These are phyloP conservation scores for Pisolithus marmoratus DNA, from an alignment of 768 basidiomycete genomes.

Conservation along the genomic window DNA sequence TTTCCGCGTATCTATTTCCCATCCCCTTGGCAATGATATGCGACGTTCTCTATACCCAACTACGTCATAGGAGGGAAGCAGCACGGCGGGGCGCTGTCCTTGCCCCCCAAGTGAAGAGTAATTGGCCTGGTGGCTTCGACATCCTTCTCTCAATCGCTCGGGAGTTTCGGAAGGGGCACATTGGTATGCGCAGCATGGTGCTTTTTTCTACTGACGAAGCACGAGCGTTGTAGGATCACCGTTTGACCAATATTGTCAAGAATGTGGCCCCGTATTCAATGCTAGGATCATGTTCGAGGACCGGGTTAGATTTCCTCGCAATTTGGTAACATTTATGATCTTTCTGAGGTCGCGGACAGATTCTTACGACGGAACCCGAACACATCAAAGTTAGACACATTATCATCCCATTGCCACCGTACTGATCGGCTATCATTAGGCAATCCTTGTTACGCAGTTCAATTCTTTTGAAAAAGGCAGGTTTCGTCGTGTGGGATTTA, in stretches of 20 bases:
- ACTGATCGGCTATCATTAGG: slow-evolving; percentile 19
- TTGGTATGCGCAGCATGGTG: slow-evolving; percentile 16
- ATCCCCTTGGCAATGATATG: slow-evolving; percentile 17
- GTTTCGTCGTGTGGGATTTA: slow-evolving; percentile 3
- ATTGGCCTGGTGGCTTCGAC: slow-evolving; percentile 34
- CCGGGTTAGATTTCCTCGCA: slow-evolving; percentile 21
- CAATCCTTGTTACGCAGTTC: slow-evolving; percentile 42
- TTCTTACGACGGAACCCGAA: slow-evolving; percentile 45
- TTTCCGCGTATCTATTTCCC: slow-evolving; percentile 14
- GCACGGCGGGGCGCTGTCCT: slow-evolving; percentile 8
- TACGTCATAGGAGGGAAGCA: slow-evolving; percentile 30
- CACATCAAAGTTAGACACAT: slow-evolving; percentile 35
- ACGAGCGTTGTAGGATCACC: slow-evolving; percentile 10
- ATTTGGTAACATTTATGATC: background rate
- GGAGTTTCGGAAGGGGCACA: slow-evolving; percentile 22
- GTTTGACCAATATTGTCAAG: slow-evolving; percentile 16
- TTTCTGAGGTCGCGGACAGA: slow-evolving; percentile 18
- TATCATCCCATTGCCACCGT: background rate
- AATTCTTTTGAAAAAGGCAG: slow-evolving; percentile 36
- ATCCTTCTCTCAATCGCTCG: slow-evolving; percentile 17
- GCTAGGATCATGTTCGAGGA: slow-evolving; percentile 33
- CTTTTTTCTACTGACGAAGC: background rate
- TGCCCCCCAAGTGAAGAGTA: slow-evolving; percentile 29
- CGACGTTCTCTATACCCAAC: slow-evolving; percentile 38
- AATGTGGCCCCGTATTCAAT: slow-evolving; percentile 29